Conservation (phyloP, 257 asterid species). For the Fraxinus anomala region DNA sequence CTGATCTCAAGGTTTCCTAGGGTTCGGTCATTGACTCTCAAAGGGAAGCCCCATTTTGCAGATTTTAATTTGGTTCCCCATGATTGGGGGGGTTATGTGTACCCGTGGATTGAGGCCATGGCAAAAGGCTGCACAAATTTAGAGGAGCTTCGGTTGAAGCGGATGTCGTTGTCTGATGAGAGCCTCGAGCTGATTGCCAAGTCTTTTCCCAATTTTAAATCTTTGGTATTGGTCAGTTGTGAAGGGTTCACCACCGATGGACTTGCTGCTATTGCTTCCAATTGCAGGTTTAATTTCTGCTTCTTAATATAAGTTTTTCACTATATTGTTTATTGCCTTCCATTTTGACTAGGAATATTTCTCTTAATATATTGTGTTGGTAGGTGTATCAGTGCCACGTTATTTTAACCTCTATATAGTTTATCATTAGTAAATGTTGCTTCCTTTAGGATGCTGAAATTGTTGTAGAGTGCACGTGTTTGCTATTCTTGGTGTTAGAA, state of each 20-base stretch:
- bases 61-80: slow-evolving; percentile 57
- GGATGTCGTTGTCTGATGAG: slow-evolving; percentile 27
- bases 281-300: slow-evolving; percentile 59
- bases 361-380: no score
- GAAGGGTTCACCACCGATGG: slow-evolving; percentile 85
- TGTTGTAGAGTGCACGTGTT: no score
- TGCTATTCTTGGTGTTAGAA: no score
- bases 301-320: no score
- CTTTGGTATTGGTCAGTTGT: slow-evolving; percentile 57
- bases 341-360: no score
- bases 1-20: slow-evolving; percentile 26
- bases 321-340: no score
- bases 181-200: neutral
- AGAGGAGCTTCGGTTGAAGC: slow-evolving; percentile 55
- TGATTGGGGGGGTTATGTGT: slow-evolving; percentile 24
- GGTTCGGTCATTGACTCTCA: slow-evolving; percentile 34
- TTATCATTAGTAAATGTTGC: no score
- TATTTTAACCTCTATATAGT: no score
- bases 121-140: slow-evolving; percentile 47
- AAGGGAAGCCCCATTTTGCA: slow-evolving; percentile 54
- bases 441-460: no score
- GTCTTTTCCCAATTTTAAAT: neutral
- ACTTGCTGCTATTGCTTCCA: slow-evolving; percentile 84
- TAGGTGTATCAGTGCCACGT: neutral
- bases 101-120: slow-evolving; percentile 77